Conservation (phyloP, 169 alveolate species). For the Plasmodium inui region DNA sequence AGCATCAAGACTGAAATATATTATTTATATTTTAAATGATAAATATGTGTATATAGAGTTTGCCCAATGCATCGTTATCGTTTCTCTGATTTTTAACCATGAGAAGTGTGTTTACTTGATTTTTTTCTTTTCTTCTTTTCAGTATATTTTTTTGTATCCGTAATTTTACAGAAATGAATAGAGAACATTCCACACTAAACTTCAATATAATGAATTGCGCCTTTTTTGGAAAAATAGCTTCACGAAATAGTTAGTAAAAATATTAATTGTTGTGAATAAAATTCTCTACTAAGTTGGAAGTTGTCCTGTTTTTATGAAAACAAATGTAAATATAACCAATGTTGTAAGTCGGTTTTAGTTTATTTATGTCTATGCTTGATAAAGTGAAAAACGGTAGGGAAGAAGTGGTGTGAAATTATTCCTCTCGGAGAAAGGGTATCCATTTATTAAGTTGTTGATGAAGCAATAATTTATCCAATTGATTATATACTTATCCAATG, state of each 20-base stretch:
- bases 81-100: slow-evolving; percentile 6
- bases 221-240: background rate
- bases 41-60: background rate
- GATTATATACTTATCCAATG: background rate
- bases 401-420: background rate
- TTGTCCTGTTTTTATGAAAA: background rate
- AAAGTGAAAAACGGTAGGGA: background rate
- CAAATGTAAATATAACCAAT: background rate
- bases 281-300: background rate
- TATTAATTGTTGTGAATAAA: background rate
- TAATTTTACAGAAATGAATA: background rate
- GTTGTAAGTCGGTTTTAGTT: background rate
- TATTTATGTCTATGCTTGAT: background rate
- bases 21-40: background rate
- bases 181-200: background rate
- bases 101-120: slow-evolving; percentile 8
- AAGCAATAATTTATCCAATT: background rate
- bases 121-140: slow-evolving; percentile 25
- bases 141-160: background rate
- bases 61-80: background rate
- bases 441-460: background rate
- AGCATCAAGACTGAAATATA: background rate
- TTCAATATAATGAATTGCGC: background rate
- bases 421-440: background rate
- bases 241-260: background rate